Base-by-base conservation (phyloP, 805 yeast genomes). In the Starmerella roubikii region DNA sequence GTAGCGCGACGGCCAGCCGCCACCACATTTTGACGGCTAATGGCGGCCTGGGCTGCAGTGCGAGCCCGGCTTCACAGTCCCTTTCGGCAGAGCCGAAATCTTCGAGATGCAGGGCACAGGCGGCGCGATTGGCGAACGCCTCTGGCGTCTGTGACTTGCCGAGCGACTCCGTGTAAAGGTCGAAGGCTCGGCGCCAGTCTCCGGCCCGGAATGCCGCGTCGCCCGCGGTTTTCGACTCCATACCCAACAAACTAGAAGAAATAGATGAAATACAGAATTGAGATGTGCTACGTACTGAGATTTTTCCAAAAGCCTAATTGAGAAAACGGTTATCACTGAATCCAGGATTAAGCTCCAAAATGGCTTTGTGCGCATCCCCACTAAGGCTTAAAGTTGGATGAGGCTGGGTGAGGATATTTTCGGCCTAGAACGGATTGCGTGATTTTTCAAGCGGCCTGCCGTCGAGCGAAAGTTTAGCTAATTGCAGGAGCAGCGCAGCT, bases 121-220 rank as follows among this genome's bases (percentile, higher is more conserved):
- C 54, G 1, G 54, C 53, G 3, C 52, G 41, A 39, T 52, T 52
- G 8, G 50, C 48, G 4, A 33, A 33, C 17, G 45, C 19, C 3
- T 20, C 30, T 4, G 51, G 50, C 18, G 42, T 48, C 23, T 8
- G 22, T 5, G 6, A 4, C 9, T 13, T 34, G 6, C 20, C 35
- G 3, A 52, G 35, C 10, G 55, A 53, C 21, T 23, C 20, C 20
- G 41, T 17, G 35, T 35, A 39, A 16, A 21, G 28, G 16, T 34
- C 32, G 18, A 5, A 11, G 12, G 42, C 42, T 10, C 32, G 22
- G 18, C 7, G 10, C 34, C 37, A 34, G 12, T 26, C 25, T 20
- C 21, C 19, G 4, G 18, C 18, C 16, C 28, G 13, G 38, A 32
- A 50, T 21, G 37, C 40, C 13, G 18, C 37, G 37, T 50, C 42